phyloP scores from a whole-genome alignment of 139 green algal genomes.

The Picochlorum costavermella region DNA sequence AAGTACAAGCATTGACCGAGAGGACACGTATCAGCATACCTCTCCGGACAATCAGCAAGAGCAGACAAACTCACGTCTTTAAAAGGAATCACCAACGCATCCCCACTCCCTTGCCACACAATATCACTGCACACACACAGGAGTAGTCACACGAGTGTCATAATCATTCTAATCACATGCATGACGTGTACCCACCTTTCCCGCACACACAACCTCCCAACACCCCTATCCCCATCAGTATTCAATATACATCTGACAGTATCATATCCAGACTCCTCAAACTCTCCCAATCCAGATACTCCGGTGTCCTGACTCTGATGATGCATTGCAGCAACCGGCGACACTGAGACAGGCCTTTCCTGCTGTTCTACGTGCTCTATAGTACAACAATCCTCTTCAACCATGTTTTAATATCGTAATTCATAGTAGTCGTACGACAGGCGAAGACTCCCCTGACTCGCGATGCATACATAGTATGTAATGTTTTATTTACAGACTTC shows the following conservation, averaged over 20 bases:
- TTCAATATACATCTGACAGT: conserved; percentile 14
- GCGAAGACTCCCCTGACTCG: no score
- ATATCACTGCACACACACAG: background rate
- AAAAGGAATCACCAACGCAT: conserved; percentile 9
- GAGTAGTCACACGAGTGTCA: no score
- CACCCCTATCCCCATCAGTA: conserved; percentile 4
- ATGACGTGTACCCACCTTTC: background rate
- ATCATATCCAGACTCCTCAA: conserved; percentile 29
- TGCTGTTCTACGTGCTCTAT: no score
- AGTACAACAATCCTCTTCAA: no score
- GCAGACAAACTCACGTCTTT: conserved; percentile 25
- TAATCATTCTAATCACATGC: no score
- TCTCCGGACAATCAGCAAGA: conserved; percentile 7
- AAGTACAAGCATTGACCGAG: conserved; percentile 17
- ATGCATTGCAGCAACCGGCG: background rate
- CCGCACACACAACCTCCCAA: conserved; percentile 18
- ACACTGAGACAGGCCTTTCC: no score
- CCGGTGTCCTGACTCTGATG: background rate
- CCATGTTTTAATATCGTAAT: no score
- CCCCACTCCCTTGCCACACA: background rate
- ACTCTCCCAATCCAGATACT: background rate
- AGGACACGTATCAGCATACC: background rate
- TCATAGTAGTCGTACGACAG: no score
- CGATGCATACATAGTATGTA: no score
- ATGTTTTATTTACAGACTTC: no score